Evolutionary conservation across 768 basidiomycete genomes (phyloP), one percentile per base, ranked within the genome.

Genomic region (Tylopilus sp.): DNA sequence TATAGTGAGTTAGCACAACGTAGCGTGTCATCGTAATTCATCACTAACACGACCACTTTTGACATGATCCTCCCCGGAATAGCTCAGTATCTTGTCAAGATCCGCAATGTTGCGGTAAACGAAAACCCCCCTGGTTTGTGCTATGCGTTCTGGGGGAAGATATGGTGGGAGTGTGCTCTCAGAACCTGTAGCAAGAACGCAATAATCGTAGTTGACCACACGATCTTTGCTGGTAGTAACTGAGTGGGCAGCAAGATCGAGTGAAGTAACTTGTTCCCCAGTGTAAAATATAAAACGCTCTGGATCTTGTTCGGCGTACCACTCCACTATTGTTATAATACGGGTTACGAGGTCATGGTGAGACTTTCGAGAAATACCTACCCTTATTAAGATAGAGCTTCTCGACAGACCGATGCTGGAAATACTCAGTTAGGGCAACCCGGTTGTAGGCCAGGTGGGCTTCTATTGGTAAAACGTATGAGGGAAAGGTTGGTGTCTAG

Each of bases 91-190:
- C 6, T 68, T 72, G 51, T 87, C 79, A 37, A 90, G 71, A 61
- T 90, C 88, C 21, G 82, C 69, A 41, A 90, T 80, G 55, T 81
- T 87, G 29, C 88, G 80, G 62, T 90, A 90, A 0, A 86, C 85
- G 54, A 87, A 88, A 3, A 85, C 70, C 5, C 88, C 87, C 33
- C 73, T 74, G 8, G 75, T 78, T 28, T 60, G 65, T 17, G 64
- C 68, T 4, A 73, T 71, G 16, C 71, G 59, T 28, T 73, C 71
- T 1, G 70, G 58, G 6, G 80, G 71, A 30, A 81, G 69, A 59
- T 84, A 86, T 0, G 79, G 72, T 4, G 87, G 87, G 16, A 88
- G 72, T 2, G 76, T 76, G 1, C 86, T 85, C 22, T 74, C 75
- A 1, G 86, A 88, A 2, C 88, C 88, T 0, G 88, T 88, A 1